A percentile compares a stretch with the other conserved stretches of the same genome.
Conservation (phyloP, 768 basidiomycete genomes). For the Psilocybe sp. region DNA sequence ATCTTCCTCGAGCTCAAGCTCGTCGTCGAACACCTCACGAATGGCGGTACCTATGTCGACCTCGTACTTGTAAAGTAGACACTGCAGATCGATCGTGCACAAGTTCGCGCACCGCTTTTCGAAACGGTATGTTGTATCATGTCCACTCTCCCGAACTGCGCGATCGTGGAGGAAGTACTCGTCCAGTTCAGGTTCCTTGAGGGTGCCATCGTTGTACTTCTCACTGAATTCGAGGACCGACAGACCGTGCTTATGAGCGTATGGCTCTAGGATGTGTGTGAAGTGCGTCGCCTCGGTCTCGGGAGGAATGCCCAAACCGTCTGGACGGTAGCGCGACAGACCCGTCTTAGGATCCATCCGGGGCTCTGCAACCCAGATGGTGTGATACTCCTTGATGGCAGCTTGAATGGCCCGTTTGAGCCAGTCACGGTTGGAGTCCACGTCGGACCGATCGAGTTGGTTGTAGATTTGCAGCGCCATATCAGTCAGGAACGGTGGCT, state of each 20-base stretch:
- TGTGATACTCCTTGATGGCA: conserved; percentile 98
- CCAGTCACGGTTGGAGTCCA: conserved; percentile 82
- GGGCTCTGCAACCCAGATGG: conserved; percentile 93
- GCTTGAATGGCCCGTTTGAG: conserved; percentile 95
- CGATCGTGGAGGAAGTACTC: conserved; percentile 98
- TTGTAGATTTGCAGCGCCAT: conserved; percentile 98
- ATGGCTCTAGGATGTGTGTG: conserved; percentile 95
- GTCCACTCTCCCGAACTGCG: conserved; percentile 92
- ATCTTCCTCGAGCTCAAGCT: conserved; percentile 89
- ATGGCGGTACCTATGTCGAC: conserved; percentile 98
- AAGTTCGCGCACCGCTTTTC: conserved; percentile 98
- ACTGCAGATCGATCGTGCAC: conserved; percentile 93
- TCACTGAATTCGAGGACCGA: conserved; percentile 96
- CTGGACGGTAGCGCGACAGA: conserved; percentile 90
- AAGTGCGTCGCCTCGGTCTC: conserved; percentile 99
- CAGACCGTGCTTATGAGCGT: conserved; percentile 86
- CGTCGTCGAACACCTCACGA: conserved; percentile 90
- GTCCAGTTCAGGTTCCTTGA: conserved; percentile 87
- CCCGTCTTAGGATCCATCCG: conserved; percentile 94
- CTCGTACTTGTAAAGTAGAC: conserved; percentile 97
- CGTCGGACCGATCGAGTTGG: conserved; percentile 84
- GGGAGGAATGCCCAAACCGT: conserved; percentile 93
- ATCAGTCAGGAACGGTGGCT: conserved; percentile 98
- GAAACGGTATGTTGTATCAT: conserved; percentile 95
- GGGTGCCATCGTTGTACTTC: conserved; percentile 82